Evolutionary conservation across 2,329 filamentous ascomycete species (phyloP), one percentile per base, ranked within the genome.

Genomic region (Trichophyton verrucosum): DNA sequence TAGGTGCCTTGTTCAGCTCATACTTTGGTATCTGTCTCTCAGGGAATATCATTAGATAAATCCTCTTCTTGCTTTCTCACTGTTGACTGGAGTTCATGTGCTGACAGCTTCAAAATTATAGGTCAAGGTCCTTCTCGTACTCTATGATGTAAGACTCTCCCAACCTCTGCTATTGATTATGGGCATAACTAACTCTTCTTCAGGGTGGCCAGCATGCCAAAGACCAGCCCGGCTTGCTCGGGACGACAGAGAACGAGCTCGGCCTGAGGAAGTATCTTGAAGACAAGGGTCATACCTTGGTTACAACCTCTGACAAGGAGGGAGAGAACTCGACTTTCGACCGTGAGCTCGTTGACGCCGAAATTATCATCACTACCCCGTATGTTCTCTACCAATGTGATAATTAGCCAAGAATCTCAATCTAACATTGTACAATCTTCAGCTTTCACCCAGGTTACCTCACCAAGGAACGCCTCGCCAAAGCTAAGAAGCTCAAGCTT

Each of bases 281-380:
- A 82, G 89, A 92, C 64, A 87, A 95, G 76, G 94, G 94, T 71
- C 94, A 99, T 84, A 95, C 89, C 65, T 85, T 99, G 64, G 84
- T 99, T 69, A 99, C 94, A 70, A 99, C 94, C 66, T 96, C 91
- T 53, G 90, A 96, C 82, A 99, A 99, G 82, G 94, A 99, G 70
- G 88, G 90, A 67, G 88, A 90, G 79, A 83, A 87, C 82, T 97
- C 92, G 64, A 88, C 82, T 68, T 97, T 99, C 69, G 94, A 97
- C 78, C 83, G 91, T 80, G 90, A 99, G 80, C 84, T 99, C 60
- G 91, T 94, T 64, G 94, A 97, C 73, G 91, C 94, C 64, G 94
- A 99, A 78, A 82, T 99, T 77, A 97, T 99, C 83, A 97, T 99
- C 78, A 99, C 94, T 68, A 99, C 94, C 62, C 94, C 94, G 88